Evolutionary conservation across 2,329 filamentous ascomycete species (phyloP).

Genomic region (Lachnellula suecica): DNA sequence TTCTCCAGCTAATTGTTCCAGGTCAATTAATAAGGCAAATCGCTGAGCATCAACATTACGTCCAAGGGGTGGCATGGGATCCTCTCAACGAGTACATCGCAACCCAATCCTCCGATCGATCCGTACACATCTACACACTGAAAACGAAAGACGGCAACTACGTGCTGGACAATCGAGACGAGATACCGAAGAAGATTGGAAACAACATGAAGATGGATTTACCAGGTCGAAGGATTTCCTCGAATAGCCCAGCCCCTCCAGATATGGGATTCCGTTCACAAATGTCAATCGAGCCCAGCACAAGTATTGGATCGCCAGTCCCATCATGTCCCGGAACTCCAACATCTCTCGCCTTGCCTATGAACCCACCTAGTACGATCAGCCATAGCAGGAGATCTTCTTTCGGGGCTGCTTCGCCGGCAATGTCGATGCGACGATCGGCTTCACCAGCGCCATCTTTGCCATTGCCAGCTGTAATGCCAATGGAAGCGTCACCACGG

Average conservation of each 20-base stretch:
- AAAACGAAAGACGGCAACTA: slow-evolving; percentile 97
- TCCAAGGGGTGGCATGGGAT: slow-evolving; percentile 98
- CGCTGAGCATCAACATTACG: slow-evolving; percentile 96
- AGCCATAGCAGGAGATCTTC: slow-evolving; percentile 94
- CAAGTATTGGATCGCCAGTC: slow-evolving; percentile 73
- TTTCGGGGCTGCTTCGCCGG: slow-evolving; percentile 67
- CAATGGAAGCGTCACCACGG: slow-evolving; percentile 85
- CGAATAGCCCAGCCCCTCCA: slow-evolving; percentile 86
- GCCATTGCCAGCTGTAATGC: slow-evolving; percentile 92
- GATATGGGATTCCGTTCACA: slow-evolving; percentile 71
- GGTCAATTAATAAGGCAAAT: slow-evolving; percentile 80
- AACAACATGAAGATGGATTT: slow-evolving; percentile 82
- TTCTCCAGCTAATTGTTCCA: slow-evolving; percentile 26
- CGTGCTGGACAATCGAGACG: slow-evolving; percentile 64
- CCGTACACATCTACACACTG: slow-evolving; percentile 94
- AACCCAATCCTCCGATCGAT: slow-evolving; percentile 96
- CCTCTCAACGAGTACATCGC: slow-evolving; percentile 97
- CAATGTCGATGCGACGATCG: slow-evolving; percentile 74
- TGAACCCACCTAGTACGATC: slow-evolving; percentile 90
- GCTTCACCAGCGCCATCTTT: slow-evolving; percentile 91
- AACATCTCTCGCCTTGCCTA: slow-evolving; percentile 82
- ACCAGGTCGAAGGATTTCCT: slow-evolving; percentile 86
- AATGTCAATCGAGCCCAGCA: slow-evolving; percentile 54
- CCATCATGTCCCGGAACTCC: slow-evolving; percentile 94
- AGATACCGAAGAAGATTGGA: slow-evolving; percentile 72